These are phyloP conservation scores for Lentinus tigrinus DNA, from an alignment of 768 basidiomycete genomes.

Conservation along the genomic window DNA sequence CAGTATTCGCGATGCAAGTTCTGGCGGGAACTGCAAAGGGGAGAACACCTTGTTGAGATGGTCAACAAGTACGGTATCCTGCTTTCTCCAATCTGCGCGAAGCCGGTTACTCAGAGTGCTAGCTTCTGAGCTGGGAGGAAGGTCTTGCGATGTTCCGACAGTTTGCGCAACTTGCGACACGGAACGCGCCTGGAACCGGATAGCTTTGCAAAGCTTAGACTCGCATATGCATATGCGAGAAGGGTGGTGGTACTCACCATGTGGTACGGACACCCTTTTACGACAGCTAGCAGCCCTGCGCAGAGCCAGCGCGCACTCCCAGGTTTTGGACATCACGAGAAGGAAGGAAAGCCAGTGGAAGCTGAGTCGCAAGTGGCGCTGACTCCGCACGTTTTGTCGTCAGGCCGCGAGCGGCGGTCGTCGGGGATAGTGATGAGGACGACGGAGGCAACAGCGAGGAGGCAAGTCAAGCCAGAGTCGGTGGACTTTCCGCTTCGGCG, in stretches of 20 bases:
- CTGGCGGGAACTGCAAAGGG: conserved; percentile 66
- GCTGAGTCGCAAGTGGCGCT: background rate
- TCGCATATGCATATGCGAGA: background rate
- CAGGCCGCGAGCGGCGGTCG: background rate
- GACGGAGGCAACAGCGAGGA: conserved; percentile 5
- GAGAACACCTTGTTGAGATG: conserved; percentile 66
- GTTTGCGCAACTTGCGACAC: background rate
- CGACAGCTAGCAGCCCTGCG: conserved; percentile 10
- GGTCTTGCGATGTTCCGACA: background rate
- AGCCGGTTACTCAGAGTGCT: conserved; percentile 5
- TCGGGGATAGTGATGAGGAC: background rate
- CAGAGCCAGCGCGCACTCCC: conserved; percentile 14
- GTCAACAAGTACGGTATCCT: conserved; percentile 33
- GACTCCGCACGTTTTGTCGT: background rate
- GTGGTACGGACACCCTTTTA: conserved; percentile 9
- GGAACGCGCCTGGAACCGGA: background rate
- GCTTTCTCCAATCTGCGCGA: conserved; percentile 6
- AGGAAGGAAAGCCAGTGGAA: background rate
- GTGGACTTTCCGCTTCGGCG: background rate
- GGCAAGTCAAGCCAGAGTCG: background rate
- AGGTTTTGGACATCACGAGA: conserved; percentile 11
- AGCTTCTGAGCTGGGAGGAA: background rate
- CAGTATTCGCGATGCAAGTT: conserved; percentile 69
- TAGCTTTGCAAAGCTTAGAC: background rate
- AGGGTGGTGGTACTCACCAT: conserved; percentile 5